Conservation (phyloP, 2,329 filamentous ascomycete species). For the Aspergillus neoniger region DNA sequence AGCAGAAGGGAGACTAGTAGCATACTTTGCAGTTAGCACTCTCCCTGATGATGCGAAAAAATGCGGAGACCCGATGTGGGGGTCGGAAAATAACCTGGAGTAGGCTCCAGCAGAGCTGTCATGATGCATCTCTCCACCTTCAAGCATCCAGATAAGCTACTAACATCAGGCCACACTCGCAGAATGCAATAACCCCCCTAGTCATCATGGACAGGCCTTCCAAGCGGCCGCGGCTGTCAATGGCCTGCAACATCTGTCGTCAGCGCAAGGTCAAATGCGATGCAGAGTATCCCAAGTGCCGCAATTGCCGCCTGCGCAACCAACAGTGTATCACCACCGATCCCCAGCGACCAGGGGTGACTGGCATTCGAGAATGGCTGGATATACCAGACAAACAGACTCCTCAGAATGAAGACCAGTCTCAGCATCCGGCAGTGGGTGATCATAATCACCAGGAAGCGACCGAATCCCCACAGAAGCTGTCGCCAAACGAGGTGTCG, state of each 20-base stretch:
- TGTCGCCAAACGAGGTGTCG: conserved; percentile 2
- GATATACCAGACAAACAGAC: conserved; percentile 13
- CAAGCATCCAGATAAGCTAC: background rate
- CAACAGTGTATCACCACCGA: conserved; percentile 27
- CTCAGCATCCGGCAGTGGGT: background rate
- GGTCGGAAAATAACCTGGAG: too few species aligned
- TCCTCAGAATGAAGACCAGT: background rate
- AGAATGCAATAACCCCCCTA: background rate
- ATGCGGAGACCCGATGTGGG: too few species aligned
- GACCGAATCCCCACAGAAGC: background rate
- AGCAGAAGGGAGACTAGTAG: too few species aligned
- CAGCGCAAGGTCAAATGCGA: conserved; percentile 32
- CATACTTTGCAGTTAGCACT: too few species aligned
- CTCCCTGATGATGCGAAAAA: too few species aligned
- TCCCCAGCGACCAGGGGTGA: conserved; percentile 24
- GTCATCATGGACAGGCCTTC: conserved; percentile 9
- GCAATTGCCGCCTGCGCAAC: conserved; percentile 28
- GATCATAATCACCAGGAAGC: background rate
- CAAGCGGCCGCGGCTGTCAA: conserved; percentile 21
- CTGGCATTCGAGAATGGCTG: conserved; percentile 18
- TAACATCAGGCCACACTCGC: background rate
- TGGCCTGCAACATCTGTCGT: conserved; percentile 31
- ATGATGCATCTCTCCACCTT: too few species aligned
- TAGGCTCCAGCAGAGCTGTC: too few species aligned
- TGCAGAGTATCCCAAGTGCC: conserved; percentile 30